Base-by-base conservation (phyloP, 352 stramenopile species). In the Phytophthora meadii region DNA sequence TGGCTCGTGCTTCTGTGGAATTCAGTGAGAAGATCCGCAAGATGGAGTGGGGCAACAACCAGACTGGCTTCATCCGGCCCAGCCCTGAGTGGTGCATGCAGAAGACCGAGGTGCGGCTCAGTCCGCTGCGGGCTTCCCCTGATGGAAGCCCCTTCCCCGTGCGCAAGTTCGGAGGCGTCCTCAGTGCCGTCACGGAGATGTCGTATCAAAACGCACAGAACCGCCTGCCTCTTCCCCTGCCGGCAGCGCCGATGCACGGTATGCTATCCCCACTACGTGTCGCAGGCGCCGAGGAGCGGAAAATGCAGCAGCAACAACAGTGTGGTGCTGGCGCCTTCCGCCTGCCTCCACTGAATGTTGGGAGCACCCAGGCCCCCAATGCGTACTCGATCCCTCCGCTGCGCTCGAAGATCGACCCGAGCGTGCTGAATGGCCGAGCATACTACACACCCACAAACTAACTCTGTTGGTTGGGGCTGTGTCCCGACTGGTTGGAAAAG, bases 371-470 rank as follows among this genome's bases (percentile, higher is more conserved):
- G 30, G 41, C 58, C 12, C 63, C 66, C 24, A 71, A 61, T 47
- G 73, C 76, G 15, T 82, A 84, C 52, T 76, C 79, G 32, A 93
- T 93, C 62, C 84, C 84, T 11, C 84, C 84, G n/a, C 72, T 93
- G 37, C 82, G 84, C 25, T 89, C 84, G 22, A 93, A 93, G 76
- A 87, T 93, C 53, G 81, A 90, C 41, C 84, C 84, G 27, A 90
- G 68, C 51, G 81, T 93, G 49, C 71, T 93, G 48, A 68, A 15
- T 25, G 68, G 67, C 17, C 74, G 66, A 50, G 62, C 71, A 8
- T 83, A 90, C 61, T 84, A 79, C 52, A 76, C 75, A 1, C 55
- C 77, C 19, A 82, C 58, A 17, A 85, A 86, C 66, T 92, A 87
- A 61, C 19, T 30, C 41, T 27, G 22, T 28, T 46, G 24, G 44